Base-by-base conservation (phyloP, 2,329 filamentous ascomycete genomes). In the Phoma sp. region DNA sequence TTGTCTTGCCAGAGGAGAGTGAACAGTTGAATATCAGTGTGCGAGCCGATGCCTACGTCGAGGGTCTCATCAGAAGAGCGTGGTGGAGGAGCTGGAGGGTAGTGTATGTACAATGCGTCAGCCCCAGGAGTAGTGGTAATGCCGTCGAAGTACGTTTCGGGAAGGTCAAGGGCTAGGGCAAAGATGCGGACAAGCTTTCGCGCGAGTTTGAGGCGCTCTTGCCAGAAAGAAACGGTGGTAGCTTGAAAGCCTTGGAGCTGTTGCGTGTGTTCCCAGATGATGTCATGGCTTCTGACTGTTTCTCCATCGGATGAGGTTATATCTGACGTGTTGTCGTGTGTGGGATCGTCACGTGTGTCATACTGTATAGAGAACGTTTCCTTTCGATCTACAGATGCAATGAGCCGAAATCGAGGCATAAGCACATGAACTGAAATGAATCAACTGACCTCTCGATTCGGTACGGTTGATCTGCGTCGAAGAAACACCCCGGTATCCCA, bases 141-240 rank as follows among this genome's bases (percentile, higher is more conserved):
- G 4, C 72, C 70, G 55, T 87, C 84, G 63, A 87, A 86, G 51
- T 82, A 81, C 31, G 77, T 64, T 60, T 87, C 84, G 0, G 79
- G 77, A 5, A 86, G 72, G 6, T 78, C 78, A 1, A 87, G 75
- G 4, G 80, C 80, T 2, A 88, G 73, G 0, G 85, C 84, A 61
- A 88, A 85, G 6, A 80, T 71, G 4, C 76, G 74, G 4, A 83
- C 78, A 21, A 87, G 67, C 32, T 76, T 78, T 24, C 85, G 76
- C 0, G 83, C 80, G 1, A 87, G 74, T 0, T 61, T 73, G 10
- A 87, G 73, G 33, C 81, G 82, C 6, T 75, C 70, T 17, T 71
- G 68, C 76, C 80, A 85, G 63, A 85, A 84, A 0, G 61, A 60
- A 7, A 83, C 60, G 2, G 79, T 71, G 15, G 79, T 77, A 0